Evolutionary conservation across 1,139 yeast genomes (phyloP), one percentile per base, ranked within the genome.

Genomic region (Debaryomycetaceae sp.): DNA sequence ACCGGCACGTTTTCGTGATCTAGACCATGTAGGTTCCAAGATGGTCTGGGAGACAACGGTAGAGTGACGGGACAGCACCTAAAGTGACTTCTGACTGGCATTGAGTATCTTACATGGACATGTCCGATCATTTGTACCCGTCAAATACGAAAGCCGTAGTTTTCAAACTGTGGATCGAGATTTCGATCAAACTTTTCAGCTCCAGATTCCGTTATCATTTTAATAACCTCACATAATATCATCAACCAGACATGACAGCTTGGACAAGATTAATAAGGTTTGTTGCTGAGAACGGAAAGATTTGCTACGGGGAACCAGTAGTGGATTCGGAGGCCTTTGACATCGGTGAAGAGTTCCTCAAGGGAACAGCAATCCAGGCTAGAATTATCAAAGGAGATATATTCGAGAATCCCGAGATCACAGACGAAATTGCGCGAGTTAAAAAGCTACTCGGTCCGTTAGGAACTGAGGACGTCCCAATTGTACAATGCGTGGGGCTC

Each of bases 311-410:
- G 27, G 55, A 51, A 35, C 54, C 55, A 39, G 47, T 51, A 38
- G 40, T 51, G 11, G 33, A 49, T 8, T 47, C 44, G 11, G 45
- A 41, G 20, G 51, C 49, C 27, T 27, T 27, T 11, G 55, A 50
- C 41, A 44, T 50, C 33, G 54, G 54, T 33, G 48, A 38, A 31
- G 43, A 41, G 36, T 41, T 44, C 41, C 43, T 50, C 30, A 46
- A 41, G 14, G 55, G 55, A 24, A 49, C 45, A 39, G 27, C 31
- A 33, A 39, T 51, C 34, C 34, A 57, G 36, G 80, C 80, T 6
- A 53, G 55, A 40, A 59, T 65, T 38, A 66, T 75, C 43, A 45
- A 55, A 22, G 81, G 81, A 24, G 75, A 75, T 50, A 60, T 76
- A 23, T 70, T 75, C 45, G 65, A 61, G 14, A 52, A 55, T 5